phyloP scores from a whole-genome alignment of 23 red algal genomes.

The Gracilaria domingensis region DNA sequence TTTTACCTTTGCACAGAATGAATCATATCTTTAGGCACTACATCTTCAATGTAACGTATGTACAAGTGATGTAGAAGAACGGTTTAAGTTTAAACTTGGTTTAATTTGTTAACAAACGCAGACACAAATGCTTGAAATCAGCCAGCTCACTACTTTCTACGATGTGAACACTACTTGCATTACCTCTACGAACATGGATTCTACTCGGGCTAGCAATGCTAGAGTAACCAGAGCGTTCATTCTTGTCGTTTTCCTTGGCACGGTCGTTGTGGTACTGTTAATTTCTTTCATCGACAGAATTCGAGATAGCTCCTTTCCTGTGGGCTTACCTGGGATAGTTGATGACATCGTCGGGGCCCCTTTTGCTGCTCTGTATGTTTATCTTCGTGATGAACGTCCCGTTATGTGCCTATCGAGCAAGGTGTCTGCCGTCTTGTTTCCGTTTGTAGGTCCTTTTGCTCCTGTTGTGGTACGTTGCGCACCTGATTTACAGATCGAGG shows the following conservation, averaged over 20 bases:
- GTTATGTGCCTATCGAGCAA: constrained; percentile 34
- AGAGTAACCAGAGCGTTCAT: constrained; percentile 21
- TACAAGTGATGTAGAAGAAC: no score
- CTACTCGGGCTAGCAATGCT: not conserved
- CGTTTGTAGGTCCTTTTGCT: constrained; percentile 45
- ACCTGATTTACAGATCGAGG: constrained; percentile 12
- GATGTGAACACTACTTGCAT: no score
- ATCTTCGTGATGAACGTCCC: constrained; percentile 16
- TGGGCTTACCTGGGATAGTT: constrained; percentile 17
- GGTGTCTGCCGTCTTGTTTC: constrained; percentile 38
- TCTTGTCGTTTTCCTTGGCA: not conserved
- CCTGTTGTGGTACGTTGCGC: constrained; percentile 47
- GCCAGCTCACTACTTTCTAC: no score
- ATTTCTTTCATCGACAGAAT: constrained; percentile 13
- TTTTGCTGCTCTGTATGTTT: constrained; percentile 49
- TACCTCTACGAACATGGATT: not conserved
- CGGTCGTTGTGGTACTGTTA: constrained; percentile 6
- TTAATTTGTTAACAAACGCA: no score
- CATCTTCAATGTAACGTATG: no score
- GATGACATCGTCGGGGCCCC: constrained; percentile 48
- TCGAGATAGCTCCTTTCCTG: constrained; percentile 18
- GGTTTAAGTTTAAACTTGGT: no score
- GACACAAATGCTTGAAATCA: no score
- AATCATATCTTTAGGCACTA: no score
- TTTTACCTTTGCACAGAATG: no score